A percentile compares a stretch with the other conserved stretches of the same genome.
Evolutionary conservation across 192 early-diverging fungal species (phyloP).

Genomic region (Thamnidium elegans): DNA sequence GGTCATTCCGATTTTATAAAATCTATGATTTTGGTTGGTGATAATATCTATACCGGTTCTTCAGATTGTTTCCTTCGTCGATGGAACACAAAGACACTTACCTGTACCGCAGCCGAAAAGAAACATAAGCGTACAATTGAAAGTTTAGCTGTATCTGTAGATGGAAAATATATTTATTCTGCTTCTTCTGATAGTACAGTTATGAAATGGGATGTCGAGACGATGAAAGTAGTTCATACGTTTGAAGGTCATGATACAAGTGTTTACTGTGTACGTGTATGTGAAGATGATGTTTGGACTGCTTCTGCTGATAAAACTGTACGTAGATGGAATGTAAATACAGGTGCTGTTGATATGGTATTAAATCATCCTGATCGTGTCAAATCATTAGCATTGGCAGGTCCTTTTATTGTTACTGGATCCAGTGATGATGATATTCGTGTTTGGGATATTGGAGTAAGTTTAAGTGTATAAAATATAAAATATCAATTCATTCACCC

Average conservation of each 20-base stretch:
- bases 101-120: slow-evolving; percentile 43
- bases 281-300: slow-evolving; percentile 75
- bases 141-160: slow-evolving; percentile 44
- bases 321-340: slow-evolving; percentile 82
- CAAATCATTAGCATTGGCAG: slow-evolving; percentile 61
- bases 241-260: slow-evolving; percentile 79
- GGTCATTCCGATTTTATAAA: slow-evolving; percentile 95
- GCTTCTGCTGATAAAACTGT: slow-evolving; percentile 91
- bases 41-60: slow-evolving; percentile 67
- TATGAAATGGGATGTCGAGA: slow-evolving; percentile 57
- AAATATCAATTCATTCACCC: too few species aligned
- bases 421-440: slow-evolving; percentile 81
- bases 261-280: slow-evolving; percentile 59
- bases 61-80: slow-evolving; percentile 78
- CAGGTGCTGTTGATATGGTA: slow-evolving; percentile 64
- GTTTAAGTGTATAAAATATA: slow-evolving; percentile 16
- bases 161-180: slow-evolving; percentile 54
- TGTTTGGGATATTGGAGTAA: slow-evolving; percentile 86
- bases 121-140: slow-evolving; percentile 54
- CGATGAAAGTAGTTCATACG: slow-evolving; percentile 45
- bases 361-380: slow-evolving; percentile 83
- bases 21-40: slow-evolving; percentile 47
- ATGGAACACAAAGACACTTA: slow-evolving; percentile 66
- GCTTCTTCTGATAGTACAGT: slow-evolving; percentile 64
- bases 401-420: slow-evolving; percentile 77